Conservation (phyloP, 805 yeast genomes). For the Kodamaea sagamina region DNA sequence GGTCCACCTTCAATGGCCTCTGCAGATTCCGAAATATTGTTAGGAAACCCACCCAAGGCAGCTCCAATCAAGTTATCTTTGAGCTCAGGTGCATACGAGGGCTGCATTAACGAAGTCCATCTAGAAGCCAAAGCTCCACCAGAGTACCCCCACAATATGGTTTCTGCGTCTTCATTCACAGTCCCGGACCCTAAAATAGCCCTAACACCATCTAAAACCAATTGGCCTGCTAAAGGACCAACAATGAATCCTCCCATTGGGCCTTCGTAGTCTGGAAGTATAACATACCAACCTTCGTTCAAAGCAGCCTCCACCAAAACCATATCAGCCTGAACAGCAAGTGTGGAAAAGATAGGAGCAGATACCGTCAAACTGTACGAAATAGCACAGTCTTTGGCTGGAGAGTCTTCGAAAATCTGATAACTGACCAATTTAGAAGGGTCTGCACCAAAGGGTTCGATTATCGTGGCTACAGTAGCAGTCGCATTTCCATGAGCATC, state of each 20-base stretch:
- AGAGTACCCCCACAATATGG: slow-evolving; percentile 37
- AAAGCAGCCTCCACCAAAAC: slow-evolving; percentile 16
- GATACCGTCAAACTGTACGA: slow-evolving; percentile 22
- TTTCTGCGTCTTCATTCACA: slow-evolving; percentile 21
- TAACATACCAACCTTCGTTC: slow-evolving; percentile 34
- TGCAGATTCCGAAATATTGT: slow-evolving; percentile 34
- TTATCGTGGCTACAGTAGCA: slow-evolving; percentile 25
- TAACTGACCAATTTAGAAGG: slow-evolving; percentile 23
- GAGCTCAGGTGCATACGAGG: slow-evolving; percentile 38
- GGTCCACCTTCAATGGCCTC: slow-evolving; percentile 25
- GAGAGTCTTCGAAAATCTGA: slow-evolving; percentile 25
- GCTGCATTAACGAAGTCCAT: slow-evolving; percentile 42
- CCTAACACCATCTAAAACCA: slow-evolving; percentile 32
- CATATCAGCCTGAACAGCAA: slow-evolving; percentile 21
- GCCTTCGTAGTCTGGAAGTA: slow-evolving; percentile 40
- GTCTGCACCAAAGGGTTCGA: slow-evolving; percentile 28
- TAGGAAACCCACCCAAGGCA: slow-evolving; percentile 39
- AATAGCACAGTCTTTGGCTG: slow-evolving; percentile 22
- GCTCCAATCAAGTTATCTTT: slow-evolving; percentile 28
- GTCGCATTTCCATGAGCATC: slow-evolving; percentile 22
- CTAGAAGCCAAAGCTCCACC: slow-evolving; percentile 42
- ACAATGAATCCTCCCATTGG: slow-evolving; percentile 32
- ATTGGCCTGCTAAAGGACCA: slow-evolving; percentile 34
- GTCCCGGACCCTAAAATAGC: slow-evolving; percentile 27
- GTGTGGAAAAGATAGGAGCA: slow-evolving; percentile 16